Conservation (phyloP, 306 rosid genomes). For the Prinsepia uniflora region DNA sequence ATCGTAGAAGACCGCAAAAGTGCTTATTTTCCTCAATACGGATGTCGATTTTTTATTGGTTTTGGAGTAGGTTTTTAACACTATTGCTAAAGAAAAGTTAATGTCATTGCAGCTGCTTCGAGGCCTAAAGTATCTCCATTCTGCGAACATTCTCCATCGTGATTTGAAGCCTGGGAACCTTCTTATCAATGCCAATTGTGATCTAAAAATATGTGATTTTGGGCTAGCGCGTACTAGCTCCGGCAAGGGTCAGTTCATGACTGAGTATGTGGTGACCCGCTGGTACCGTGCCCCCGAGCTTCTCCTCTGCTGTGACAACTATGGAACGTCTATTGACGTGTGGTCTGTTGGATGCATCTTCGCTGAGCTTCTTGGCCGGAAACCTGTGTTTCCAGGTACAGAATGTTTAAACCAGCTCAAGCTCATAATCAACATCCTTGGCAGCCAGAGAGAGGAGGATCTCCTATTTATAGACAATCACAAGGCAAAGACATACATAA, state of each 20-base stretch:
- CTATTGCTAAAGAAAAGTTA: conserved; percentile 21
- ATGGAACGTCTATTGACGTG: conserved; percentile 83
- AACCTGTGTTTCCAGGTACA: conserved; percentile 81
- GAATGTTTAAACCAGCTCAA: conserved; percentile 89
- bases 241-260: conserved; percentile 85
- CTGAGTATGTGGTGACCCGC: conserved; percentile 93
- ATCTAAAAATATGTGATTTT: conserved; percentile 89
- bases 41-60: not conserved
- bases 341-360: conserved; percentile 98
- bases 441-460: conserved; percentile 91
- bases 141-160: conserved; percentile 93
- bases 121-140: conserved; percentile 88
- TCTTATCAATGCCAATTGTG: conserved; percentile 87
- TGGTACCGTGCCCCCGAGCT: conserved; percentile 98
- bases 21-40: not conserved
- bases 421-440: conserved; percentile 73
- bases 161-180: conserved; percentile 97
- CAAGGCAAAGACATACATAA: conserved; percentile 71
- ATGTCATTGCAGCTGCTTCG: conserved; percentile 66
- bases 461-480: conserved; percentile 80
- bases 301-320: conserved; percentile 89
- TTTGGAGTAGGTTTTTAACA: not conserved
- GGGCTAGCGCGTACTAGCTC: conserved; percentile 84
- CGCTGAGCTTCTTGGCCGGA: conserved; percentile 86
- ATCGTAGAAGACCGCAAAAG: not conserved